Conservation (phyloP, 345 rosid species). For the Populus ilicifolia region DNA sequence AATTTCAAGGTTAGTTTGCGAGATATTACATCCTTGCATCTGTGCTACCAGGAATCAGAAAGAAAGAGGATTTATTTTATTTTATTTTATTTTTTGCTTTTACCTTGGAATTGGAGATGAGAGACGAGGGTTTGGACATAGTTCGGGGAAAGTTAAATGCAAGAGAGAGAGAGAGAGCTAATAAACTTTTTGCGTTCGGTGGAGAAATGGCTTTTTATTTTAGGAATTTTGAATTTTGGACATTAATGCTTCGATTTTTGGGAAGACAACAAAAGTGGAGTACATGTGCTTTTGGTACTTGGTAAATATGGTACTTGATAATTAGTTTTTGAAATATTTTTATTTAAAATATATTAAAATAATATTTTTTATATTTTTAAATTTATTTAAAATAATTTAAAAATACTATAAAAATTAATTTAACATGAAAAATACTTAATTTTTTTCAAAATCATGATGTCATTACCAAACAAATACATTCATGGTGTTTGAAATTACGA, state of each 20-base stretch:
- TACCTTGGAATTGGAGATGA: background rate
- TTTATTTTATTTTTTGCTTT: background rate
- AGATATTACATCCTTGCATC: background rate
- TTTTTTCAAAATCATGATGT: too few species aligned
- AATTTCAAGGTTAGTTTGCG: background rate
- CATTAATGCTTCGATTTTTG: background rate
- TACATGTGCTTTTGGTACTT: too few species aligned
- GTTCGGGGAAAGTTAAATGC: background rate
- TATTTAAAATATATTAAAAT: too few species aligned
- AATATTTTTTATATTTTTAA: too few species aligned
- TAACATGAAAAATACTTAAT: too few species aligned
- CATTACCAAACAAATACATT: too few species aligned
- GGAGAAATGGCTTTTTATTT: background rate
- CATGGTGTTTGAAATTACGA: too few species aligned
- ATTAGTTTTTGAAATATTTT: too few species aligned
- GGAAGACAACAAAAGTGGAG: background rate
- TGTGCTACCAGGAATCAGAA: background rate
- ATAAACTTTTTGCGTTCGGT: background rate
- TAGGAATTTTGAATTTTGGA: background rate
- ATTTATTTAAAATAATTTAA: too few species aligned
- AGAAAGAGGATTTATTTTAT: background rate
- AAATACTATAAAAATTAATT: too few species aligned
- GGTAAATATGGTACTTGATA: too few species aligned
- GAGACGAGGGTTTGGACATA: background rate
- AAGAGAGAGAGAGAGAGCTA: background rate